Evolutionary conservation across 2,329 filamentous ascomycete species (phyloP).

Genomic region (Amauroascus verrucosus): DNA sequence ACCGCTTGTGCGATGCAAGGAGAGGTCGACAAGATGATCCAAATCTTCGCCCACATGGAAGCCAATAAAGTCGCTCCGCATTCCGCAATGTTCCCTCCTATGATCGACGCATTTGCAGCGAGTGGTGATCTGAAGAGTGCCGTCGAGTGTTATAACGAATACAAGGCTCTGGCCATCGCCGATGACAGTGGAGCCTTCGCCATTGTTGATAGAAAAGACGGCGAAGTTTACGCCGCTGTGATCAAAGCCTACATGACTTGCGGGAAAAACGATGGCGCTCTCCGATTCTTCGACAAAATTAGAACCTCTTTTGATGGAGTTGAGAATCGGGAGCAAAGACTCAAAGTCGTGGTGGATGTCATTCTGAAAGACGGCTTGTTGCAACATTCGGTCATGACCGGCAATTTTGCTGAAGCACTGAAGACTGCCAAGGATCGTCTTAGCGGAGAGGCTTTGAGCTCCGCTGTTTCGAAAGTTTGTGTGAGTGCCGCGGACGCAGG

Average conservation of each 20-base stretch:
- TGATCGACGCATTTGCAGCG: conserved; percentile 88
- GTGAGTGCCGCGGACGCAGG: conserved; percentile 70
- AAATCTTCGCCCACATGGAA: conserved; percentile 88
- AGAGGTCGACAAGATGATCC: conserved; percentile 77
- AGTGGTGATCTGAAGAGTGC: conserved; percentile 74
- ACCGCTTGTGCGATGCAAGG: conserved; percentile 76
- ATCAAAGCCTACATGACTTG: conserved; percentile 80
- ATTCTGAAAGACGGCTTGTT: conserved; percentile 68
- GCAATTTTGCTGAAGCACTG: conserved; percentile 63
- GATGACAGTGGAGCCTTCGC: conserved; percentile 64
- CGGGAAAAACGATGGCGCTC: conserved; percentile 67
- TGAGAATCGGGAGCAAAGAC: conserved; percentile 45
- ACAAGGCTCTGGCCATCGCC: conserved; percentile 76
- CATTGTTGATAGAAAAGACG: conserved; percentile 63
- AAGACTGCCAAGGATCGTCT: conserved; percentile 53
- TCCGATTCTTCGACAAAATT: conserved; percentile 77
- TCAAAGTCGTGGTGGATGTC: conserved; percentile 56
- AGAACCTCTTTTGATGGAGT: conserved; percentile 45
- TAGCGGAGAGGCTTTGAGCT: conserved; percentile 49
- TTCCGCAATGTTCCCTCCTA: conserved; percentile 73
- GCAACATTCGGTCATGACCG: conserved; percentile 60
- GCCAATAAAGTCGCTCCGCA: conserved; percentile 60
- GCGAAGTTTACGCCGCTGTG: conserved; percentile 79
- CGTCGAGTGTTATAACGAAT: conserved; percentile 92
- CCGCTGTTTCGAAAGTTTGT: conserved; percentile 63